Evolutionary conservation across 2,329 filamentous ascomycete species (phyloP), one percentile per base, ranked within the genome.

Genomic region (Neofusicoccum cordaticola): DNA sequence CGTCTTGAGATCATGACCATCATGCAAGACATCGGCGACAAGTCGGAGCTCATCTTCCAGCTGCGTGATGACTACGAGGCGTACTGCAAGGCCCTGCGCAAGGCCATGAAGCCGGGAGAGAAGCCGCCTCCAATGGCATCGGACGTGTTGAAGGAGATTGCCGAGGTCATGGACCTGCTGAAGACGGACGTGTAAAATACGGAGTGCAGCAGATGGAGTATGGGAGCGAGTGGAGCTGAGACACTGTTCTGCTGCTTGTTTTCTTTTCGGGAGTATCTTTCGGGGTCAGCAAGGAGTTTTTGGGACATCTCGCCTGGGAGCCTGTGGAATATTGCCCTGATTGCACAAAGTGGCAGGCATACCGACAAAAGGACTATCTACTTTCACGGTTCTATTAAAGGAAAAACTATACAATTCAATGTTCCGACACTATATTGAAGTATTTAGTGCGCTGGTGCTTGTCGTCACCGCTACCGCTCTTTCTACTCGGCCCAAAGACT

Each of bases 1-100:
- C 56, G 56, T n/a, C 56, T 60, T 9, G 56, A 47, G 56, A 44
- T 45, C 22, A 60, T 60, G 41, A 35, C 56, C 56, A 60, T 60
- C 41, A 60, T 60, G 56, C 56, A 60, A 9, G 56, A 60, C 22
- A 60, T 60, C 15, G 56, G 56, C 31, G 27, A 15, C 42, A 22
- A 27, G 11, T 60, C 56, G 19, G 42, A 60, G 15, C 31, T 17
- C 27, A 60, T 60, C 22, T 60, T 47, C 42, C 8, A n/a, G 27
- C 56, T 60, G 15, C 56, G 56, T 42, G 56, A 60, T 15, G 42
- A 60, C 41, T 60, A 60, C 15, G 37, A 60, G 31, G 31, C n/a
- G 15, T 60, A 60, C 41, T 60, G 56, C 41, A 12, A 35, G 1
- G 8, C 2, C 5, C 3, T 60, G 4, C 56, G 42, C 6, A 47